Conservation (phyloP, 1,139 yeast genomes). For the Hansenula sp. region DNA sequence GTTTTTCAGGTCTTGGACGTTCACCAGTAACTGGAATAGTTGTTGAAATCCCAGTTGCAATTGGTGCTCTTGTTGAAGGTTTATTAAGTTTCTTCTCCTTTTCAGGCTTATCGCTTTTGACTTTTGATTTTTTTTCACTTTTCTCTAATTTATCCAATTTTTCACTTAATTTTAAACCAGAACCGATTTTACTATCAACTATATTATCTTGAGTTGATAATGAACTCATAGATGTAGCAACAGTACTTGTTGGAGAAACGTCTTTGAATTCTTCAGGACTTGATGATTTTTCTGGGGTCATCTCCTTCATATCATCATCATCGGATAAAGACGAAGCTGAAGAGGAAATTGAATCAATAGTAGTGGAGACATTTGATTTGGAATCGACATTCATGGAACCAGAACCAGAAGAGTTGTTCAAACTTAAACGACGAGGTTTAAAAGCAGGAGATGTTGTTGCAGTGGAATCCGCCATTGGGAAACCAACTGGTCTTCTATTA, state of each 20-base stretch:
- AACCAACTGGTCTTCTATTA: constrained; percentile 51
- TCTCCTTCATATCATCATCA: constrained; percentile 15
- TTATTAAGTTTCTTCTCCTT: constrained; percentile 21
- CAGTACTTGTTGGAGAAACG: constrained; percentile 21
- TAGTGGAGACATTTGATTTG: not conserved
- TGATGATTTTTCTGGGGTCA: constrained; percentile 26
- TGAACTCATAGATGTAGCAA: constrained; percentile 10
- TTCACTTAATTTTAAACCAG: constrained; percentile 1
- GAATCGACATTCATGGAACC: not conserved
- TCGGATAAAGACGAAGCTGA: constrained; percentile 4
- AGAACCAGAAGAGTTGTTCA: constrained; percentile 14
- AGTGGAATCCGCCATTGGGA: constrained; percentile 27
- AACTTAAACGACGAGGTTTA: constrained; percentile 38
- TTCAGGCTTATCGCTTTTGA: constrained; percentile 26
- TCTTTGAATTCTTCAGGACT: constrained; percentile 25
- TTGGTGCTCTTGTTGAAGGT: constrained; percentile 30
- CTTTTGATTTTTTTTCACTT: constrained; percentile 27
- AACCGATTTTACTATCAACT: too few relatives aligned
- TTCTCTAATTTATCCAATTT: not conserved
- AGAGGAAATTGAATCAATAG: constrained; percentile 13
- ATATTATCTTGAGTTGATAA: not conserved
- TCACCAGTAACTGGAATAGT: constrained; percentile 80
- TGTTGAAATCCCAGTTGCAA: constrained; percentile 61
- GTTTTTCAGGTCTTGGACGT: constrained; percentile 66
- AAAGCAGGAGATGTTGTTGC: constrained; percentile 39